These are phyloP conservation scores for Xylaria palmicola DNA, from an alignment of 495 filamentous ascomycete species.

Conservation along the genomic window DNA sequence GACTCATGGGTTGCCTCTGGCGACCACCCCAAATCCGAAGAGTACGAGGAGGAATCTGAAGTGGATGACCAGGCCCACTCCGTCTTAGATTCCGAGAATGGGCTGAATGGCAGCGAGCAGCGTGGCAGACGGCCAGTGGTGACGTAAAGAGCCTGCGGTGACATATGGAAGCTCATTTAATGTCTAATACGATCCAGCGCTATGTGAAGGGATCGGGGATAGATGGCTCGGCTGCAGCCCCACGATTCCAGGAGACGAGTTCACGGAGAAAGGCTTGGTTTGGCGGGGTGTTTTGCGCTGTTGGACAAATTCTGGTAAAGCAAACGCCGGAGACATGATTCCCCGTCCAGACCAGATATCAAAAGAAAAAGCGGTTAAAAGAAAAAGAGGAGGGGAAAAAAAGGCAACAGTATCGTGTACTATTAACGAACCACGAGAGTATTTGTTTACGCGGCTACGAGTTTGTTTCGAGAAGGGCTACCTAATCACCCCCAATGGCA, in stretches of 20 bases:
- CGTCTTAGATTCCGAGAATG: conserved; percentile 40
- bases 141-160: background rate
- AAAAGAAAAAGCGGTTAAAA: no score
- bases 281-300: background rate
- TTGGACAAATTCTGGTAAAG: background rate
- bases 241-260: background rate
- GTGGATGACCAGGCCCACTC: conserved; percentile 49
- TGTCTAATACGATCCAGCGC: conserved; percentile 29
- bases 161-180: conserved; percentile 15
- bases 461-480: background rate
- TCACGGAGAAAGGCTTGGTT: background rate
- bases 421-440: background rate
- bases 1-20: conserved; percentile 87
- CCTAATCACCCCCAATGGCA: no score
- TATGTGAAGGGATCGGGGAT: background rate
- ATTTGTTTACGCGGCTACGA: background rate
- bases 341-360: background rate
- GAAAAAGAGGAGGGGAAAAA: no score
- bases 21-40: conserved; percentile 63
- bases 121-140: conserved; percentile 32
- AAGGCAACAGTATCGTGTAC: no score
- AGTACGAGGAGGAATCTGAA: conserved; percentile 54
- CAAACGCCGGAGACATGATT: background rate
- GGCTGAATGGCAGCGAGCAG: conserved; percentile 43
- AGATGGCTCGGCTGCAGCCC: background rate